Base-by-base conservation (phyloP, 371 early-diverging fungal species). In the Zychaea mexicana region DNA sequence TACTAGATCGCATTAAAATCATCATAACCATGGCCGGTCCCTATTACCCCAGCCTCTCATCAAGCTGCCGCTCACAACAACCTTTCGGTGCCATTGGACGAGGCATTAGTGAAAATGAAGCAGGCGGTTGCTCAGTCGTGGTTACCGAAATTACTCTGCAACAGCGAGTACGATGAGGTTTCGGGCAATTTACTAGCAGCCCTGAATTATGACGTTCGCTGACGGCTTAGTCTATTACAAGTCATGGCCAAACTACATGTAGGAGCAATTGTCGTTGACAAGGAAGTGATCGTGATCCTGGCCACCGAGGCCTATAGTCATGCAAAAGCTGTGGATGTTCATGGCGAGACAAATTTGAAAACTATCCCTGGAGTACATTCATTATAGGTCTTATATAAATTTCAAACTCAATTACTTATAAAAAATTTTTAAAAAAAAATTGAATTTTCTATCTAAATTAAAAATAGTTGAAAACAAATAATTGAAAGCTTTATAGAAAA, bases 241-340 rank as follows among this genome's bases (percentile, higher is more conserved):
- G 61, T 49, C 10, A 4, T 52, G 7, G 61, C 61, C 2, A 61
- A 61, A 27, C 32, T 61, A 7, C 61, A 61, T 24, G 49, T 49
- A 49, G 61, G 61, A 2, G 27, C 52, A 3, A n/a, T 52, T 4
- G 32, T 61, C 13, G 21, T 53, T 13, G 61, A 61, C 24, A 61
- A 27, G 32, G 49, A 52, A 19, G n/a, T 47, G 33, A 22, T 52
- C 9, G 31, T 61, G 9, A 19, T 36, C 17, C 8, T 61, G 19
- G 27, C 22, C 7, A 32, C 52, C 8, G 52, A 61, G 28, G 61
- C 61, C 2, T 61, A 61, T 36, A n/a, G 61, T 7, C 53, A 32
- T 3, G 36, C 52, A 33, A 61, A 61, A 33, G 28, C 52, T 8
- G 31, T 61, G 49, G 61, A 61, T 19, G 27, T 32, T 8, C 52